These are phyloP conservation scores for Capsicum baccatum DNA, from an alignment of 257 asterid genomes.

Conservation along the genomic window DNA sequence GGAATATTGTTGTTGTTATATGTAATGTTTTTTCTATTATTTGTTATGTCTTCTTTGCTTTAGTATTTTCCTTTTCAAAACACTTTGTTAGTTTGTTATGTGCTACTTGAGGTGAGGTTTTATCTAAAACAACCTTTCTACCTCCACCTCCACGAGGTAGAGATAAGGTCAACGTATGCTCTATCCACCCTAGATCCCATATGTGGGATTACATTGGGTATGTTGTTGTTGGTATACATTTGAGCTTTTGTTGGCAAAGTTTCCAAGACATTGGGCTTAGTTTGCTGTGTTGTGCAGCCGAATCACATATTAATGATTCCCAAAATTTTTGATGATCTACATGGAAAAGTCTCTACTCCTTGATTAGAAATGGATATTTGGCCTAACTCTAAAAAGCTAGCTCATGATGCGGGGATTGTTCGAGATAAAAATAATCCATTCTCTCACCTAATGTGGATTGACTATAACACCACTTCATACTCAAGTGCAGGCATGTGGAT, in stretches of 20 bases:
- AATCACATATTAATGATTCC: constrained; percentile 7
- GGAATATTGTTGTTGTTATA: too few species aligned
- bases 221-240: neutral
- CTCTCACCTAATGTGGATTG: neutral
- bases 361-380: neutral
- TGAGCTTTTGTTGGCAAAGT: neutral
- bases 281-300: neutral
- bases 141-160: too few species aligned
- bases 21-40: too few species aligned
- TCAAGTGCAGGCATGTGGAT: neutral
- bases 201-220: neutral
- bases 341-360: neutral
- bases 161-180: too few species aligned
- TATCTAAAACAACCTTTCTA: neutral
- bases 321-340: neutral
- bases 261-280: neutral
- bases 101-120: too few species aligned
- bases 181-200: too few species aligned
- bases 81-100: too few species aligned
- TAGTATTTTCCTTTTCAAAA: neutral
- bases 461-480: neutral
- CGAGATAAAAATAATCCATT: neutral
- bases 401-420: neutral
- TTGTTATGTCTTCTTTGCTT: neutral
- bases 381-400: neutral